Evolutionary conservation across 257 asterid species (phyloP).

Genomic region (Przewalskia tangutica): DNA sequence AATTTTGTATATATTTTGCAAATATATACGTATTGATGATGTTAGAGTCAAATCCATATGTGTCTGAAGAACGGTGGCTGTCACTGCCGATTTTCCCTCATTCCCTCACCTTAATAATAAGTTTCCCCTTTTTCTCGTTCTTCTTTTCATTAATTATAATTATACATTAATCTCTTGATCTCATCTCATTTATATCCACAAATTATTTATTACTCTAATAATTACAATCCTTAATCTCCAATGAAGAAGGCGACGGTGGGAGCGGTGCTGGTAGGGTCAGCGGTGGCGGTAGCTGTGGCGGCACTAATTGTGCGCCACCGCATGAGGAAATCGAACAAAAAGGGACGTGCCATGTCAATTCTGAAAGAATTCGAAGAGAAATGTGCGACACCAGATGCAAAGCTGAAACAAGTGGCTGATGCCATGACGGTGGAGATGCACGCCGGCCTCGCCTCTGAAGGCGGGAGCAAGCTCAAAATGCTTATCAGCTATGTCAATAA

Average conservation of each 20-base stretch:
- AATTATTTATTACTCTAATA: neutral
- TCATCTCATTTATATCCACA: neutral
- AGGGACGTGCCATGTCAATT: conserved; percentile 47
- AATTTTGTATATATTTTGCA: too few relatives aligned
- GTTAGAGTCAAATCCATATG: neutral
- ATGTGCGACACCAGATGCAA: conserved; percentile 60
- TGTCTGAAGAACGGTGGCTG: neutral
- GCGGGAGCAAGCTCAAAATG: conserved; percentile 87
- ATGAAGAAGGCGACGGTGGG: conserved; percentile 60
- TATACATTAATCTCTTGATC: neutral
- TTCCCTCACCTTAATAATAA: neutral
- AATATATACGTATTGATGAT: neutral
- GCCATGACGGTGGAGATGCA: conserved; percentile 89
- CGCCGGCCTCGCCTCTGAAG: conserved; percentile 78
- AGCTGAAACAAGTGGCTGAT: conserved; percentile 57
- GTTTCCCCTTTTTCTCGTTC: neutral
- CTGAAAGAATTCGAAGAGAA: conserved; percentile 66
- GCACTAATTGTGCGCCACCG: conserved; percentile 57
- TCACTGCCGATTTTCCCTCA: conserved; percentile 4
- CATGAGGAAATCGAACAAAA: conserved; percentile 47
- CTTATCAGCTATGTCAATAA: conserved; percentile 69
- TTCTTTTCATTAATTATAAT: neutral
- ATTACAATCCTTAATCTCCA: neutral
- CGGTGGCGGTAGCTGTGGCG: conserved; percentile 56
- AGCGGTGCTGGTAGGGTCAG: conserved; percentile 68